Evolutionary conservation across 257 asterid species (phyloP).

Genomic region (Solanum okadae): DNA sequence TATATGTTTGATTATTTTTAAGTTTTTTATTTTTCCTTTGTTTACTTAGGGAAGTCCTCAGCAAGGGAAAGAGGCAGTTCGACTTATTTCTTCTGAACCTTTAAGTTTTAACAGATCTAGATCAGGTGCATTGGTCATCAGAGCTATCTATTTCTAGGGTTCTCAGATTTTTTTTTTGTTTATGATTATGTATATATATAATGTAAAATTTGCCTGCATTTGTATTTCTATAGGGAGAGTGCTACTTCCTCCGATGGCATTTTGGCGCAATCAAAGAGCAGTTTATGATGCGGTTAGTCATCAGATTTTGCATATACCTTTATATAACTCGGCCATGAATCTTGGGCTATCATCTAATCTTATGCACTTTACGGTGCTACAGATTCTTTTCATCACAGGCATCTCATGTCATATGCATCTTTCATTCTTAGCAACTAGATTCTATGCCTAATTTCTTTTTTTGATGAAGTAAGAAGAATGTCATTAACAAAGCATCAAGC

Average conservation of each 20-base stretch:
- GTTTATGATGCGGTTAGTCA: conserved; percentile 45
- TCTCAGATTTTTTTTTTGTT: background rate
- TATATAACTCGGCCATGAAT: background rate
- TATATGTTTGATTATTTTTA: background rate
- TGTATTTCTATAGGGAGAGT: conserved; percentile 47
- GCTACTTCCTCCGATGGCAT: conserved; percentile 55
- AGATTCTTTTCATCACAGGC: background rate
- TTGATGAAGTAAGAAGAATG: too few relatives aligned
- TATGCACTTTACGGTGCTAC: background rate
- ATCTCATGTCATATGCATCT: background rate
- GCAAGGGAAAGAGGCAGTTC: background rate
- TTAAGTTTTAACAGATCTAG: conserved; percentile 41
- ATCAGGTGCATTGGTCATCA: conserved; percentile 45
- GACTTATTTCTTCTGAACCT: background rate
- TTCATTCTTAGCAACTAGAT: background rate
- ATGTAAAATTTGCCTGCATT: background rate
- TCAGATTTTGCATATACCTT: background rate
- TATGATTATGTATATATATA: background rate
- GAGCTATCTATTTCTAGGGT: background rate
- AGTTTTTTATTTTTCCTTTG: background rate
- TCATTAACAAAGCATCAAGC: too few relatives aligned
- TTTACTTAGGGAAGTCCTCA: conserved; percentile 2
- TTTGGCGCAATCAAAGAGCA: conserved; percentile 70
- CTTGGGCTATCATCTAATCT: background rate
- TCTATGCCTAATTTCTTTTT: too few relatives aligned